Percentiles rank a stretch among this genome's conserved stretches.
These are phyloP conservation scores for Saksenaea vasiformis DNA, from an alignment of 371 early-diverging fungal genomes.

Conservation along the genomic window DNA sequence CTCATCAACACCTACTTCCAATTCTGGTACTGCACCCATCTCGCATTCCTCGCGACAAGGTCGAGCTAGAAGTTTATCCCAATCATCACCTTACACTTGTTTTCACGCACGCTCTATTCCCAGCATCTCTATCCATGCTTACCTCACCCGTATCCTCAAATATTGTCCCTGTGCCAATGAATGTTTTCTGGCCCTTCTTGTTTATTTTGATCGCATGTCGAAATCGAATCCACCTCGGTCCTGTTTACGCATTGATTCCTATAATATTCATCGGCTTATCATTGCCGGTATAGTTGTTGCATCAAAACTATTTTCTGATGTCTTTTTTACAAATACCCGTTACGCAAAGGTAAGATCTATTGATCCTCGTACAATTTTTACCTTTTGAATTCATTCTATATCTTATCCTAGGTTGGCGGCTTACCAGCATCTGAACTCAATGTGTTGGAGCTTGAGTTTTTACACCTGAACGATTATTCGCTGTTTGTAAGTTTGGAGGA, in stretches of 20 bases:
- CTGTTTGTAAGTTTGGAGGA: slow-evolving; percentile 73
- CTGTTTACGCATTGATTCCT: slow-evolving; percentile 78
- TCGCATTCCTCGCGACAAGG: slow-evolving; percentile 11
- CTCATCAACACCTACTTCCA: slow-evolving; percentile 26
- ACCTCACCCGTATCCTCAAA: slow-evolving; percentile 83
- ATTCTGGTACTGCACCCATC: slow-evolving; percentile 32
- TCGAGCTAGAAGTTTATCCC: slow-evolving; percentile 23
- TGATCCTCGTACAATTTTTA: slow-evolving; percentile 4
- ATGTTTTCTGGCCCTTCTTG: slow-evolving; percentile 78
- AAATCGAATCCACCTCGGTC: slow-evolving; percentile 45
- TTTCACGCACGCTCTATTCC: slow-evolving; percentile 91
- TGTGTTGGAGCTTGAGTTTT: slow-evolving; percentile 82
- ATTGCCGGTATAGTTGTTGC: slow-evolving; percentile 83
- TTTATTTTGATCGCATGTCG: slow-evolving; percentile 82
- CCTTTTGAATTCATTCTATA: neutral
- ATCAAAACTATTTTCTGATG: slow-evolving; percentile 85
- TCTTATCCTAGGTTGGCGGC: slow-evolving; percentile 81
- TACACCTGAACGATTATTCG: slow-evolving; percentile 75
- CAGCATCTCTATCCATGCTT: slow-evolving; percentile 81
- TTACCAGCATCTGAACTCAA: slow-evolving; percentile 88
- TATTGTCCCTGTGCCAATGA: slow-evolving; percentile 92
- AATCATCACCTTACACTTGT: slow-evolving; percentile 47
- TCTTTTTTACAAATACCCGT: slow-evolving; percentile 90
- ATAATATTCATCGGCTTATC: slow-evolving; percentile 86
- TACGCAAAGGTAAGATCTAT: slow-evolving; percentile 77